Evolutionary conservation across 345 rosid species (phyloP).

Genomic region (Citrus sp.): DNA sequence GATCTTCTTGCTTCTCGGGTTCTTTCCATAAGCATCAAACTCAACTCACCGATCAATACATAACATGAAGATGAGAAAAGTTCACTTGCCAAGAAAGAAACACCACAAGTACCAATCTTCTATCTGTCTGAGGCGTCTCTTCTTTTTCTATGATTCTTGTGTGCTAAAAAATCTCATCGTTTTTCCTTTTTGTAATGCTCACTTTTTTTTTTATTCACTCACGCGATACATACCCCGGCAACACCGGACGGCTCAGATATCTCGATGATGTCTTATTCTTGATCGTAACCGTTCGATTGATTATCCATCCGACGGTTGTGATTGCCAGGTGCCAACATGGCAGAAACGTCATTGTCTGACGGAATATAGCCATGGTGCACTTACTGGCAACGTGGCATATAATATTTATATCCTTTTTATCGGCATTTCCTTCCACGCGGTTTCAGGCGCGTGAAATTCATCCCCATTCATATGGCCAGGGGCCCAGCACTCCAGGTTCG

Average conservation of each 20-base stretch:
- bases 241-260: conserved; percentile 38
- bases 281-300: conserved; percentile 19
- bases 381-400: conserved; percentile 30
- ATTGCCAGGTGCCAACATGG: conserved; percentile 40
- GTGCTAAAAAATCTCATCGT: conserved; percentile 17
- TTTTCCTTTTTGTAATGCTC: background rate
- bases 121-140: conserved; percentile 2
- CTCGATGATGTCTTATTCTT: background rate
- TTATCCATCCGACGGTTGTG: conserved; percentile 12
- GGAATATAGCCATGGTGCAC: conserved; percentile 35
- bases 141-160: conserved; percentile 3
- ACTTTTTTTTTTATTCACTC: background rate
- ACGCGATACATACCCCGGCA: conserved; percentile 20
- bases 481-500: background rate
- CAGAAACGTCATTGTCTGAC: conserved; percentile 42
- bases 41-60: conserved; percentile 6
- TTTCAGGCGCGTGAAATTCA: background rate
- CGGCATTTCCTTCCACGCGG: background rate
- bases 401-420: background rate
- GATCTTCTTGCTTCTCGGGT: conserved; percentile 42
- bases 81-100: background rate
- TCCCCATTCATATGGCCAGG: too few relatives aligned
- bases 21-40: conserved; percentile 39
- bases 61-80: conserved; percentile 11
- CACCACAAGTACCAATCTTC: background rate